These are phyloP conservation scores for Thelonectria discophora DNA, from an alignment of 2,329 filamentous ascomycete species.

Conservation along the genomic window DNA sequence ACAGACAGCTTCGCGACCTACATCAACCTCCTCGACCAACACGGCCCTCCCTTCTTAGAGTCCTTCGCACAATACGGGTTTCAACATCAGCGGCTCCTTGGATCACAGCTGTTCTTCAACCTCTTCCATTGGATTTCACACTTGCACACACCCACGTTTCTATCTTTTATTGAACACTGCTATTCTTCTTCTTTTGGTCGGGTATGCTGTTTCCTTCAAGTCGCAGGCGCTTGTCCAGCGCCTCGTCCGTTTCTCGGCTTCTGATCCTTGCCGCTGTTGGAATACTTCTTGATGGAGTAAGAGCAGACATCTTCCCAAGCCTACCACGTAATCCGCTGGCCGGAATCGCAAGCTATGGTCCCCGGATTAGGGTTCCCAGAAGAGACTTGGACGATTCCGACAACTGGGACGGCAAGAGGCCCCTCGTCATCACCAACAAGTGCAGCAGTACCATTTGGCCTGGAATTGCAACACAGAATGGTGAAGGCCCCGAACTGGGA, in stretches of 20 bases:
- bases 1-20: neutral
- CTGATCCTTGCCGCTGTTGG: conserved; percentile 35
- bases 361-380: conserved; percentile 37
- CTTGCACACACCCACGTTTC: neutral
- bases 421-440: conserved; percentile 75
- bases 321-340: conserved; percentile 39
- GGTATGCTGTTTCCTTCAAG: conserved; percentile 32
- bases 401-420: conserved; percentile 54
- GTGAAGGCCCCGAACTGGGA: conserved; percentile 70
- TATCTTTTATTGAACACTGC: neutral
- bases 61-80: neutral
- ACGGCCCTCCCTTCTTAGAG: neutral
- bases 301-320: conserved; percentile 26
- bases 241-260: conserved; percentile 34
- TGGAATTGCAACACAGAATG: conserved; percentile 76
- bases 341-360: conserved; percentile 40
- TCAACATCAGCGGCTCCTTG: conserved; percentile 5
- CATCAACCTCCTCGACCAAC: conserved; percentile 1
- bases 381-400: conserved; percentile 38
- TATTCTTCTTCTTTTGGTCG: neutral
- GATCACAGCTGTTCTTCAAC: conserved; percentile 2
- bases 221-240: conserved; percentile 25
- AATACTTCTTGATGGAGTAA: conserved; percentile 29
- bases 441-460: conserved; percentile 80
- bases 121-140: conserved; percentile 3